Conservation (phyloP, 2,329 filamentous ascomycete genomes). For the Aurifilum marmelostoma region DNA sequence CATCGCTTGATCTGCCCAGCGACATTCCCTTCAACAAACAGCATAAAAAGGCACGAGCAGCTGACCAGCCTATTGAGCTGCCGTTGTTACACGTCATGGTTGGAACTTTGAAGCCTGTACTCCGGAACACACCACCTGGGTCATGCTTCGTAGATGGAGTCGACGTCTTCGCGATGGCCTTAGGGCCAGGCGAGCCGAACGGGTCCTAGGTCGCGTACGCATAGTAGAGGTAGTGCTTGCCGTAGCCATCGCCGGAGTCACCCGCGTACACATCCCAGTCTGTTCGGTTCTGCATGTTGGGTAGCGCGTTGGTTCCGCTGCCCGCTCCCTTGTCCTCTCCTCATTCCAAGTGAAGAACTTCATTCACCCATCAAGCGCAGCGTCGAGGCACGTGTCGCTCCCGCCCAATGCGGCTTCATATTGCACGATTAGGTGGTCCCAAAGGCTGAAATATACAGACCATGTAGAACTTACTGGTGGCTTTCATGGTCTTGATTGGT, state of each 20-base stretch:
- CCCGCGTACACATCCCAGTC: not conserved
- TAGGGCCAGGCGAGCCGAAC: constrained; percentile 42
- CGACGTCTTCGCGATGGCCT: constrained; percentile 41
- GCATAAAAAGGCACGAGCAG: not conserved
- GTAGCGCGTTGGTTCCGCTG: constrained; percentile 2
- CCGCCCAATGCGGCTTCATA: constrained; percentile 2
- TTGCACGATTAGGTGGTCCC: constrained; percentile 10
- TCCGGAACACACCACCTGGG: constrained; percentile 40
- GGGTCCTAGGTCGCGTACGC: constrained; percentile 44
- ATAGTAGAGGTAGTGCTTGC: constrained; percentile 47
- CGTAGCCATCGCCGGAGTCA: not conserved
- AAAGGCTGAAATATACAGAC: constrained; percentile 22
- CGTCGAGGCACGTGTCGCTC: constrained; percentile 12
- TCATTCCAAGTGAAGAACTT: constrained; percentile 8
- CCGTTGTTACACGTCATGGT: not conserved
- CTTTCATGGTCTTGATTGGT: not conserved
- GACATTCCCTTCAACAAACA: not conserved
- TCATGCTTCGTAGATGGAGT: constrained; percentile 43
- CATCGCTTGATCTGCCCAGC: not conserved
- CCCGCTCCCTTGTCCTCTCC: constrained; percentile 8
- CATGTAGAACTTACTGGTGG: constrained; percentile 7
- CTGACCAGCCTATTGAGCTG: not conserved
- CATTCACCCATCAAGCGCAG: not conserved
- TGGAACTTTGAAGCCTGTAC: constrained; percentile 16
- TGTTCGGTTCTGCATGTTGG: constrained; percentile 8